Evolutionary conservation across 2,329 filamentous ascomycete species (phyloP), one percentile per base, ranked within the genome.

Genomic region (Colletotrichum australisinense): DNA sequence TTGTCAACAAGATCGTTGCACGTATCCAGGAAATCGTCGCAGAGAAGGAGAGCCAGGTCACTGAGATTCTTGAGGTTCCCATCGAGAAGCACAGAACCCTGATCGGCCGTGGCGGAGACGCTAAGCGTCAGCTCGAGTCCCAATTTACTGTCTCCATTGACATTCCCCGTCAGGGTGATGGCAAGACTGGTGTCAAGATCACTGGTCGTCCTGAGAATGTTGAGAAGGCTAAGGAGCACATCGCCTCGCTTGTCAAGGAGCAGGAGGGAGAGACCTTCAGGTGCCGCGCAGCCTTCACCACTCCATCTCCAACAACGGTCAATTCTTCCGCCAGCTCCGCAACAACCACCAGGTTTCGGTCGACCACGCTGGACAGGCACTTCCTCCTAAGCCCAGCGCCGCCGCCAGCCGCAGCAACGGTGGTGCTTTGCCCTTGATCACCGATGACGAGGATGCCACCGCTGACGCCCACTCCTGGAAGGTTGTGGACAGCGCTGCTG

Each of bases 31-130:
- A 91, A 59, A 93, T 97, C 77, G 95, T 97, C 35, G 86, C 89
- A n/a, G 90, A 97, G 80, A 93, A 94, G 49, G 94, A 96, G 78
- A 96, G 90, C 81, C 94, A 98, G 84, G 90, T 94, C 53, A 93
- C 92, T 0, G 93, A 94, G 78, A 88, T 88, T 19, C 81, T 98
- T 30, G 95, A 98, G 42, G 92, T 99, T 46, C 94, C 95, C 19
- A 92, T 93, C 14, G 93, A 97, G 78, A 97, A 98, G 87, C 97
- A 99, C 83, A 90, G 95, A 67, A 89, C 94, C 9, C 88, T 99
- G 28, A 98, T 99, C 79, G 97, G 97, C 55, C 94, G 95, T 69
- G 95, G 95, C 75, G 97, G 97, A 75, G 95, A 98, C 77, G 92
- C 91, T 62, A 94, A 97, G 82, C 93, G 94, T 75, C 90, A 93